phyloP scores from a whole-genome alignment of 1,284 basidiomycete genomes.

The Cutaneotrichosporon arboriforme region DNA sequence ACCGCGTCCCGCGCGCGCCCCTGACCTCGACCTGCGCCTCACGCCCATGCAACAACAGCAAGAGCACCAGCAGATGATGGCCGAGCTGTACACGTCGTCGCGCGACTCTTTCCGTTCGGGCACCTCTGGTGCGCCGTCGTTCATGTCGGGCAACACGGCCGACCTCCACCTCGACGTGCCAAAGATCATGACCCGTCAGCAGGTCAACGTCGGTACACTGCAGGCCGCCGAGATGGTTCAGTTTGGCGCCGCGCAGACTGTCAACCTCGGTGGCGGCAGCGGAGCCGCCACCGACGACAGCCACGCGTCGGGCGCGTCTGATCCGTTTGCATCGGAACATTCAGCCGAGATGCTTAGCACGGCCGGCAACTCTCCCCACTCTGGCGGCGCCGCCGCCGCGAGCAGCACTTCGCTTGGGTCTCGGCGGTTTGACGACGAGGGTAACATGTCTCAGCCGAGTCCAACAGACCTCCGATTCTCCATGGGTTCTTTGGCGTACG shows the following conservation, averaged over 20 bases:
- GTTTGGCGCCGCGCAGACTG: slow-evolving; percentile 19
- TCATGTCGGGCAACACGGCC: slow-evolving; percentile 41
- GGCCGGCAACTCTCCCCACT: neutral
- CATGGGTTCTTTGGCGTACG: slow-evolving; percentile 43
- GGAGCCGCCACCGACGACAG: neutral
- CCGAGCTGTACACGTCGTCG: slow-evolving; percentile 6
- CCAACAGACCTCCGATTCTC: slow-evolving; percentile 44
- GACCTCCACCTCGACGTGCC: slow-evolving; percentile 46
- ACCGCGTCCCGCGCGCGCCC: slow-evolving; percentile 42
- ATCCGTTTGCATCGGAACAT: slow-evolving; percentile 14
- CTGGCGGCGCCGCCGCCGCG: slow-evolving; percentile 5
- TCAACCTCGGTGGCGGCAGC: neutral
- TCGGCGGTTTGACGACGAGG: slow-evolving; percentile 22
- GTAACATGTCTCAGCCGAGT: slow-evolving; percentile 18
- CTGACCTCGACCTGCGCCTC: slow-evolving; percentile 45
- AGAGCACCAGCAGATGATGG: neutral
- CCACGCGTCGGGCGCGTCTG: neutral
- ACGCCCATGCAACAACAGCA: slow-evolving; percentile 16
- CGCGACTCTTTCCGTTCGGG: slow-evolving; percentile 39
- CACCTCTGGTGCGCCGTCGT: slow-evolving; percentile 37
- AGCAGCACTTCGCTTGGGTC: slow-evolving; percentile 15
- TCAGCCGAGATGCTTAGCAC: slow-evolving; percentile 4
- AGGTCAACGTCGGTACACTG: slow-evolving; percentile 44
- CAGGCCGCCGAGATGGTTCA: slow-evolving; percentile 48
- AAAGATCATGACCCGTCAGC: slow-evolving; percentile 45